These are phyloP conservation scores for Tolypocladium nubicola DNA, from an alignment of 2,329 filamentous ascomycete genomes.

Conservation along the genomic window DNA sequence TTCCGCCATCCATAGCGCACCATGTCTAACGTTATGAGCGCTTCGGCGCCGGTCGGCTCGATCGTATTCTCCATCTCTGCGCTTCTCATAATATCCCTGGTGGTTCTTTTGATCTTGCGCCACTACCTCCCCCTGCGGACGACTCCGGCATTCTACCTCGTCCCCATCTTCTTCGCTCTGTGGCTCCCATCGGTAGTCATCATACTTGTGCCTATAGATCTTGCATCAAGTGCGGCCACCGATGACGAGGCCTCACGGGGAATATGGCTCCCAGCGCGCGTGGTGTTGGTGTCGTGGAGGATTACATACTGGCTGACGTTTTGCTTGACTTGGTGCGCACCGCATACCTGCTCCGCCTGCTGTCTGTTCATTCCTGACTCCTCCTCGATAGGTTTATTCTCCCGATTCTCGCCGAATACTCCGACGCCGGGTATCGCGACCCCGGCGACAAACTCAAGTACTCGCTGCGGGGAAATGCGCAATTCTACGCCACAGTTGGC, in stretches of 20 bases:
- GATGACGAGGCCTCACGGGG: slow-evolving; percentile 63
- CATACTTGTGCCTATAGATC: slow-evolving; percentile 86
- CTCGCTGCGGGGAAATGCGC: slow-evolving; percentile 76
- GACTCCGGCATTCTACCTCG: slow-evolving; percentile 79
- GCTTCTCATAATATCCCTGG: slow-evolving; percentile 60
- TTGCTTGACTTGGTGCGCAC: slow-evolving; percentile 71
- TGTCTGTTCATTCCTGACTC: not conserved
- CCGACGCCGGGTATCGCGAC: slow-evolving; percentile 86
- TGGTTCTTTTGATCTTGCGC: slow-evolving; percentile 76
- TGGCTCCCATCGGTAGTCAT: slow-evolving; percentile 86
- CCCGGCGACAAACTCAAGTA: slow-evolving; percentile 72
- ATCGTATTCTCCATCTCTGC: slow-evolving; percentile 66
- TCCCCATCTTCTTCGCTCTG: slow-evolving; percentile 93
- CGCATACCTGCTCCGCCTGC: not conserved
- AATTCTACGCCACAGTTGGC: slow-evolving; percentile 77
- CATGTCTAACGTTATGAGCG: slow-evolving; percentile 41
- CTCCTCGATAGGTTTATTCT: slow-evolving; percentile 62
- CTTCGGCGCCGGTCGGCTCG: slow-evolving; percentile 61
- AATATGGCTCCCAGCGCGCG: slow-evolving; percentile 73
- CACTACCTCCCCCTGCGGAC: slow-evolving; percentile 84
- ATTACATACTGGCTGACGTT: slow-evolving; percentile 98
- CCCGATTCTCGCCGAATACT: slow-evolving; percentile 86
- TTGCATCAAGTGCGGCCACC: slow-evolving; percentile 72
- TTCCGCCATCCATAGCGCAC: slow-evolving; percentile 18
- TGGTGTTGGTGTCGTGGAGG: slow-evolving; percentile 81